These are phyloP conservation scores for Hypoxylon fuscum DNA, from an alignment of 495 filamentous ascomycete genomes.

Conservation along the genomic window DNA sequence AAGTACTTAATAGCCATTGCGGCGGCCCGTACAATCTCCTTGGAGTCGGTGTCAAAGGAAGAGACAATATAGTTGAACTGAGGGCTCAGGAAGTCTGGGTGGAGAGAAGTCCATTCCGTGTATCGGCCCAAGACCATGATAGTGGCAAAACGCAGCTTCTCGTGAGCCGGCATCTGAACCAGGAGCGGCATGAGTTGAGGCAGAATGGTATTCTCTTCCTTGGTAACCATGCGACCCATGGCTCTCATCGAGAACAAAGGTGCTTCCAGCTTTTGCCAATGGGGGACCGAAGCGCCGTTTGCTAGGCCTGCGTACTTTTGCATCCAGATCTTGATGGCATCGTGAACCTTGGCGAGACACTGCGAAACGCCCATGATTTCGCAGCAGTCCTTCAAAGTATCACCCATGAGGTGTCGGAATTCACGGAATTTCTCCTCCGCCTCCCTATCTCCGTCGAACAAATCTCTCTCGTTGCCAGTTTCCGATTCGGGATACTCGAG, in stretches of 20 bases:
- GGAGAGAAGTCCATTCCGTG: conserved; percentile 95
- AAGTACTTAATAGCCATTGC: conserved; percentile 97
- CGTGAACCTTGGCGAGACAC: conserved; percentile 86
- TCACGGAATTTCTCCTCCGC: conserved; percentile 97
- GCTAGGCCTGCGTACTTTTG: conserved; percentile 79
- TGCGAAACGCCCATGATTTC: conserved; percentile 92
- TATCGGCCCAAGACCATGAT: conserved; percentile 97
- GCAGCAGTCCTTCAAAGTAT: conserved; percentile 97
- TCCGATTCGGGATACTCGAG: conserved; percentile 88
- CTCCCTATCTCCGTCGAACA: conserved; percentile 95
- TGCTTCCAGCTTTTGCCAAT: conserved; percentile 96
- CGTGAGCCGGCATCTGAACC: conserved; percentile 92
- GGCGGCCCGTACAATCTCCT: conserved; percentile 88
- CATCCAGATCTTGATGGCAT: conserved; percentile 87
- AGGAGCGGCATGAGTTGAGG: conserved; percentile 91
- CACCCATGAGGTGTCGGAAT: conserved; percentile 96
- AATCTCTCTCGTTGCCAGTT: conserved; percentile 74
- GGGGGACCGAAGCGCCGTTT: conserved; percentile 76
- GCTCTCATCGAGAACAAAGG: conserved; percentile 94
- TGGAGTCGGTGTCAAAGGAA: conserved; percentile 83
- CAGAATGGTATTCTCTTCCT: conserved; percentile 83
- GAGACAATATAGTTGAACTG: conserved; percentile 95
- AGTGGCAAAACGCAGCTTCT: conserved; percentile 95
- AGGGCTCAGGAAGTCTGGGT: conserved; percentile 88
- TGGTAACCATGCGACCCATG: conserved; percentile 96